A percentile compares a stretch with the other conserved stretches of the same genome.
phyloP scores from a whole-genome alignment of 2,329 filamentous ascomycete species.

The Fusarium sacchari region DNA sequence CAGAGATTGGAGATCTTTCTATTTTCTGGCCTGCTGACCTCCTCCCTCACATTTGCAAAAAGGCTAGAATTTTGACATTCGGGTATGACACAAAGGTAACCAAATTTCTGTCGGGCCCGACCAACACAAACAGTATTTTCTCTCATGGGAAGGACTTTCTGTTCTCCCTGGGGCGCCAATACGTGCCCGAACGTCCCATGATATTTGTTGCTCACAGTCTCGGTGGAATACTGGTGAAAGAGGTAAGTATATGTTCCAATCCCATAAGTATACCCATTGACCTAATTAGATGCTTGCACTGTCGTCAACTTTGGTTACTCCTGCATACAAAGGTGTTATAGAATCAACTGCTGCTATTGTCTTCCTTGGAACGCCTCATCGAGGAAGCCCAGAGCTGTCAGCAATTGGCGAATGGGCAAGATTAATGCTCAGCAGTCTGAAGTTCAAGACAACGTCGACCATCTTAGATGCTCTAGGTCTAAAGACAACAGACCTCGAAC shows the following conservation, averaged over 20 bases:
- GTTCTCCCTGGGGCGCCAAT: neutral
- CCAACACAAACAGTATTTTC: conserved; percentile 11
- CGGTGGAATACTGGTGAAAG: conserved; percentile 20
- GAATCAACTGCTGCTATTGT: conserved; percentile 42
- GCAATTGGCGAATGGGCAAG: conserved; percentile 13
- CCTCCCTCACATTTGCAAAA: neutral
- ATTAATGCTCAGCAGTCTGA: conserved; percentile 31
- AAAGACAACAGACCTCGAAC: conserved; percentile 22
- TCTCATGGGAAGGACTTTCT: conserved; percentile 25
- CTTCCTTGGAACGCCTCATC: conserved; percentile 51
- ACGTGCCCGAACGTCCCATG: neutral
- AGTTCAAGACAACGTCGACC: conserved; percentile 2
- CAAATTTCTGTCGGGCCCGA: neutral
- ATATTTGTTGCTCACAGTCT: conserved; percentile 23
- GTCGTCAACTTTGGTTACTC: neutral
- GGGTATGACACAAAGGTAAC: conserved; percentile 32
- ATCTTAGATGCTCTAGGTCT: conserved; percentile 15
- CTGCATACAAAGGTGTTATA: conserved; percentile 23
- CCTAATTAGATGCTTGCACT: conserved; percentile 26
- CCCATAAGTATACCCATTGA: too few relatives aligned
- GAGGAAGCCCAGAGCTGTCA: conserved; percentile 39
- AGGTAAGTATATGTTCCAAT: too few relatives aligned
- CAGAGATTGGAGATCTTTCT: too few relatives aligned
- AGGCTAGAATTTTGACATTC: conserved; percentile 7
- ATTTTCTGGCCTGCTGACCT: neutral